Conservation (phyloP, 2,329 filamentous ascomycete species). For the Shiraia sp. region DNA sequence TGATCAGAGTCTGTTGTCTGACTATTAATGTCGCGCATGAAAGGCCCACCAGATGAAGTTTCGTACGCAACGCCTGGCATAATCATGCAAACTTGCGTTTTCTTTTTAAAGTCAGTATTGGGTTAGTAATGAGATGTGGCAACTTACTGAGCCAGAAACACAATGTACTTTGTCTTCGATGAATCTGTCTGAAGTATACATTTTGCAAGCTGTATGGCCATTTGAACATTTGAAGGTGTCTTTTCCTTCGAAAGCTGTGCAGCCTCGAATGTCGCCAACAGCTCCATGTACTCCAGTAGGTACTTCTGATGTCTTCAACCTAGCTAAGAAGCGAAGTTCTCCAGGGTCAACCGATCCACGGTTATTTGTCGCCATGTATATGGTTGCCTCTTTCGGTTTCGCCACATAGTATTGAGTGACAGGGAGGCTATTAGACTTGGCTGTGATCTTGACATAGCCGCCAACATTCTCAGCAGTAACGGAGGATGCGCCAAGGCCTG, state of each 20-base stretch:
- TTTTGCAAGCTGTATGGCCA: constrained; percentile 24
- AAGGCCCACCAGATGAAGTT: constrained; percentile 24
- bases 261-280: constrained; percentile 23
- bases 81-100: constrained; percentile 25
- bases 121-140: neutral
- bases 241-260: constrained; percentile 26
- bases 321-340: constrained; percentile 15
- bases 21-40: constrained; percentile 31
- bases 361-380: constrained; percentile 31
- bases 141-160: constrained; percentile 22
- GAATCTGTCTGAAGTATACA: constrained; percentile 28
- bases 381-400: constrained; percentile 21
- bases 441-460: constrained; percentile 27
- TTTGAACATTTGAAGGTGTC: constrained; percentile 27
- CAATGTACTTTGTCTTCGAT: constrained; percentile 29
- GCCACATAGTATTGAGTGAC: constrained; percentile 29
- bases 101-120: constrained; percentile 7
- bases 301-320: constrained; percentile 12
- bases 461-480: constrained; percentile 27
- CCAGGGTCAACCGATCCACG: constrained; percentile 27
- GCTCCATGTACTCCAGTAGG: constrained; percentile 25
- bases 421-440: constrained; percentile 17
- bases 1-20: constrained; percentile 22
- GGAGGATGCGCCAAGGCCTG: constrained; percentile 22
- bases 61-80: constrained; percentile 30